Evolutionary conservation across 805 yeast genomes (phyloP).

Genomic region (Hanseniaspora lindneri): DNA sequence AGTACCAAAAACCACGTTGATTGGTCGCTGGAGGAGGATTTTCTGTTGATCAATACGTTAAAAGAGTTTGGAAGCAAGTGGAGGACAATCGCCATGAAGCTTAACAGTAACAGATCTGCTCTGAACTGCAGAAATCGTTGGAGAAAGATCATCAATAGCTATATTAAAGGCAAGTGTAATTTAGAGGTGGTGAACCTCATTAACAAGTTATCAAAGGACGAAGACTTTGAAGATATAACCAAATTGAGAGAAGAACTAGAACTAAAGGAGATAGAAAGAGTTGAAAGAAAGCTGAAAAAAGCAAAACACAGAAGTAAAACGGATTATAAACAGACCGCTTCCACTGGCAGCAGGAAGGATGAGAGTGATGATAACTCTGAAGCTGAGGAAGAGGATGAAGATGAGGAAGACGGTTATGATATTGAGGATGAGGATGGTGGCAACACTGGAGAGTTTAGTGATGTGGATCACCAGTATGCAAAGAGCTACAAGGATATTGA

Average conservation of each 20-base stretch:
- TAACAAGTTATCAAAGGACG: not conserved
- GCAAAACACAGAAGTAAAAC: not conserved
- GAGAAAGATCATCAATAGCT: slow-evolving; percentile 68
- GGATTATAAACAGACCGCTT: slow-evolving; percentile 17
- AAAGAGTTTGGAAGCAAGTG: slow-evolving; percentile 73
- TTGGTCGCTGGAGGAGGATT: slow-evolving; percentile 73
- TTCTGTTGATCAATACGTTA: slow-evolving; percentile 53
- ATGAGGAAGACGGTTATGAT: not conserved
- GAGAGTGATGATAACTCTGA: not conserved
- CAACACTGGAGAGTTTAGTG: not conserved
- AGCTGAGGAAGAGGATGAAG: slow-evolving; percentile 13
- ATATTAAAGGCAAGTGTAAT: slow-evolving; percentile 56
- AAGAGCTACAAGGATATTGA: not conserved
- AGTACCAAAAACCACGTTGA: slow-evolving; percentile 65
- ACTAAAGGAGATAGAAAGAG: not conserved
- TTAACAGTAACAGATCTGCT: slow-evolving; percentile 67
- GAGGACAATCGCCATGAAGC: slow-evolving; percentile 62
- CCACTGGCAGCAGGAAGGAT: no score
- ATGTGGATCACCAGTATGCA: not conserved
- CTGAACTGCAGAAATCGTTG: slow-evolving; percentile 85
- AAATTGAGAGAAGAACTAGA: slow-evolving; percentile 8
- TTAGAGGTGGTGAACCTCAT: slow-evolving; percentile 28
- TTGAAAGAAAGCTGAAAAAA: not conserved
- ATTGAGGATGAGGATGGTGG: not conserved
- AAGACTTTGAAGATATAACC: slow-evolving; percentile 13